These are phyloP conservation scores for Eucalyptus viminalis DNA, from an alignment of 345 rosid species.

Conservation along the genomic window DNA sequence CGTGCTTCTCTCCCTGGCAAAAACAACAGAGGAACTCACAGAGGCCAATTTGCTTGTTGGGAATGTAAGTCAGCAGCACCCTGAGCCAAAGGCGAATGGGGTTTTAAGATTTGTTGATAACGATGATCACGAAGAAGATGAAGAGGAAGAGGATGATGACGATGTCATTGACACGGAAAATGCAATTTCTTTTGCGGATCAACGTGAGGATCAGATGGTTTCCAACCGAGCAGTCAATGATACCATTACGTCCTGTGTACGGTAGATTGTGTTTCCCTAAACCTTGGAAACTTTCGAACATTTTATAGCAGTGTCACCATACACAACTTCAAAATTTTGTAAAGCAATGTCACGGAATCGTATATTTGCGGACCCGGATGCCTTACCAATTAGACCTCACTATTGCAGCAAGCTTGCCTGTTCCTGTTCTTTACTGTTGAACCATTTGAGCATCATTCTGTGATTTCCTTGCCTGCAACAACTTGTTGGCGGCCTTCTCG, in stretches of 20 bases:
- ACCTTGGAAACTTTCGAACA: neutral
- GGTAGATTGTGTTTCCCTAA: neutral
- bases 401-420: neutral
- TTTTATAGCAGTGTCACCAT: neutral
- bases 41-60: slow-evolving; percentile 64
- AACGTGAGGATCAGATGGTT: neutral
- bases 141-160: neutral
- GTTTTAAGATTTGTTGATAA: neutral
- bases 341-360: neutral
- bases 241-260: neutral
- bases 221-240: neutral
- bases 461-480: neutral
- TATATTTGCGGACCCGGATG: neutral
- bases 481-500: neutral
- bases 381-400: neutral
- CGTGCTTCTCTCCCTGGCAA: slow-evolving; percentile 69
- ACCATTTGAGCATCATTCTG: neutral
- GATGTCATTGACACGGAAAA: neutral
- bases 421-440: neutral
- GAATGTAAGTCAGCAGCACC: neutral
- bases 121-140: neutral
- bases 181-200: neutral
- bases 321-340: neutral
- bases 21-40: slow-evolving; percentile 43
- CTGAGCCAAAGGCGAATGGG: neutral